Conservation (phyloP, 257 asterid species). For the Pogostemon cablin region DNA sequence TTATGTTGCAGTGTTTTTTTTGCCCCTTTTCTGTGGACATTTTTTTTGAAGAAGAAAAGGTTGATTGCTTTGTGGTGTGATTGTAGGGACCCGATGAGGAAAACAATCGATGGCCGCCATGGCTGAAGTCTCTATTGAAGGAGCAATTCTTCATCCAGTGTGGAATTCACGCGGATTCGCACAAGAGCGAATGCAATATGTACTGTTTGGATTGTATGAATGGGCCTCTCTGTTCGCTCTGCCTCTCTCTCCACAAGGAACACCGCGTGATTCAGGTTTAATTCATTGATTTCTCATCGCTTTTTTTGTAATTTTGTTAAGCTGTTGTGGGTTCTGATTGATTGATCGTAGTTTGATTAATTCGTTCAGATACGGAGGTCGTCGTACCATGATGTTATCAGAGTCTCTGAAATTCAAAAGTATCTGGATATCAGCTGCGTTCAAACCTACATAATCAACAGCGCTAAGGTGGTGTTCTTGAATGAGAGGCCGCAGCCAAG, state of each 20-base stretch:
- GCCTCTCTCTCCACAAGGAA: constrained; percentile 55
- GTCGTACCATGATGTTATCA: constrained; percentile 89
- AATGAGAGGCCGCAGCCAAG: constrained; percentile 91
- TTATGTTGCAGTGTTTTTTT: too few relatives aligned
- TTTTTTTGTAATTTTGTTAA: too few relatives aligned
- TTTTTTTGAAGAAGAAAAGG: background rate
- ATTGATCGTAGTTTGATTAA: background rate
- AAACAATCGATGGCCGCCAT: constrained; percentile 64
- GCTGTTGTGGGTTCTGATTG: background rate
- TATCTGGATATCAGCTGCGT: constrained; percentile 69
- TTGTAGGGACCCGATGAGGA: constrained; percentile 71
- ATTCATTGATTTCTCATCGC: background rate
- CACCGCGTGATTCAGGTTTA: constrained; percentile 67
- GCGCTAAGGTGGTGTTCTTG: constrained; percentile 86
- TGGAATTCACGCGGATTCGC: constrained; percentile 54
- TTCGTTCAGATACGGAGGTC: constrained; percentile 79
- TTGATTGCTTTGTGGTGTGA: background rate
- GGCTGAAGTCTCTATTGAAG: constrained; percentile 57
- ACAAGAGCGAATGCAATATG: constrained; percentile 69
- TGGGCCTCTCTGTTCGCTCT: constrained; percentile 61
- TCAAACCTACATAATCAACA: constrained; percentile 83
- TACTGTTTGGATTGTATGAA: constrained; percentile 64
- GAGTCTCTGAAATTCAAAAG: constrained; percentile 83
- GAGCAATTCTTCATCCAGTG: constrained; percentile 58
- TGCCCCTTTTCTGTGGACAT: background rate